Conservation (phyloP, 371 early-diverging fungal species). For the Mucor plumbeus region DNA sequence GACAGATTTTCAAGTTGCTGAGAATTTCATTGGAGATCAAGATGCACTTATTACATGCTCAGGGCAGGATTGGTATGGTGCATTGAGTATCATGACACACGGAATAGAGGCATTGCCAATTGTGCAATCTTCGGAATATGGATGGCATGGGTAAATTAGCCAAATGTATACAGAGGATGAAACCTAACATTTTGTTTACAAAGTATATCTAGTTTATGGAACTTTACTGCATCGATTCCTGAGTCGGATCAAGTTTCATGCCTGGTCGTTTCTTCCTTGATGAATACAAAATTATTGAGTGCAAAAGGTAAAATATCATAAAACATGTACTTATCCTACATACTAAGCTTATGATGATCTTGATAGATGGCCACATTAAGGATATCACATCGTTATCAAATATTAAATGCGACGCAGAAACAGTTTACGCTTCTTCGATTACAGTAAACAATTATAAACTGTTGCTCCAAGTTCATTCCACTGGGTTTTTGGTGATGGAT, state of each 20-base stretch:
- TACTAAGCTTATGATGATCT: too few relatives aligned
- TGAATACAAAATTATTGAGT: slow-evolving; percentile 17
- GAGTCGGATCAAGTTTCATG: not conserved
- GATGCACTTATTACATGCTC: slow-evolving; percentile 38
- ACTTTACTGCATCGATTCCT: not conserved
- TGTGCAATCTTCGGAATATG: slow-evolving; percentile 16
- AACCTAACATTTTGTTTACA: not conserved
- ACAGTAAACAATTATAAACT: not conserved
- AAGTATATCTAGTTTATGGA: slow-evolving; percentile 27
- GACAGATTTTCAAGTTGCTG: slow-evolving; percentile 28
- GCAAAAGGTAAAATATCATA: slow-evolving; percentile 12
- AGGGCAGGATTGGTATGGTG: slow-evolving; percentile 37
- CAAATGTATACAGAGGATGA: not conserved
- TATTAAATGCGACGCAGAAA: slow-evolving; percentile 8
- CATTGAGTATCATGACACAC: slow-evolving; percentile 31
- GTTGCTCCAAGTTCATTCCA: slow-evolving; percentile 22
- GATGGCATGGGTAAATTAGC: slow-evolving; percentile 40
- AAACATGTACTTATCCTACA: too few relatives aligned
- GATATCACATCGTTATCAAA: slow-evolving; percentile 20
- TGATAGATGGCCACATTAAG: slow-evolving; percentile 21
- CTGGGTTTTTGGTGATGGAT: slow-evolving; percentile 14
- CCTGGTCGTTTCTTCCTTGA: slow-evolving; percentile 20
- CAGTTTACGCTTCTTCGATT: slow-evolving; percentile 21
- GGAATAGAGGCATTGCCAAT: slow-evolving; percentile 29
- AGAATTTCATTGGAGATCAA: slow-evolving; percentile 16